Percentiles rank a stretch among this genome's conserved stretches.
Conservation (phyloP, 192 early-diverging fungal genomes). For the Umbelopsis vinacea region DNA sequence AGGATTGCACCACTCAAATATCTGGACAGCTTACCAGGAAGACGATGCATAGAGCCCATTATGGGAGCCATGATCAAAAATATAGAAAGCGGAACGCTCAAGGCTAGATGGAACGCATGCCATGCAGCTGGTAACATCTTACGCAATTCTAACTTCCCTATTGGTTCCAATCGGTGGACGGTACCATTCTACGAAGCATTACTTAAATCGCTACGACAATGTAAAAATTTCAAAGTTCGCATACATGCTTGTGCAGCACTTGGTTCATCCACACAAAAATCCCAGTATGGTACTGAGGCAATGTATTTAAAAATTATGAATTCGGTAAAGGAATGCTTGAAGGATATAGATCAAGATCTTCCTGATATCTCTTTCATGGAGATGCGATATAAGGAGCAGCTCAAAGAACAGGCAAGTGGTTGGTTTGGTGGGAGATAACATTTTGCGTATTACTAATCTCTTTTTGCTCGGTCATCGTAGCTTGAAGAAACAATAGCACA, state of each 20-base stretch:
- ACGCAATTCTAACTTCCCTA: conserved; percentile 53
- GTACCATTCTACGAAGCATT: conserved; percentile 57
- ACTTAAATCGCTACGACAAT: conserved; percentile 49
- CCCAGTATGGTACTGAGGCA: conserved; percentile 48
- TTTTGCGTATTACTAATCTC: background rate
- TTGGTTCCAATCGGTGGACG: conserved; percentile 60
- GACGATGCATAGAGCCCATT: conserved; percentile 50
- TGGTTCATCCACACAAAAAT: conserved; percentile 35
- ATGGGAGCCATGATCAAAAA: conserved; percentile 58
- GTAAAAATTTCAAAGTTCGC: conserved; percentile 81
- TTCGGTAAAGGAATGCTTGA: conserved; percentile 39
- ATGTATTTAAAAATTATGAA: conserved; percentile 39
- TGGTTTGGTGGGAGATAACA: background rate
- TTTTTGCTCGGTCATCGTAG: background rate
- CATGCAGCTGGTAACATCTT: conserved; percentile 71
- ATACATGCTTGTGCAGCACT: conserved; percentile 70
- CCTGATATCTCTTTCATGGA: conserved; percentile 30
- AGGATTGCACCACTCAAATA: conserved; percentile 54
- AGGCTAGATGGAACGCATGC: conserved; percentile 83
- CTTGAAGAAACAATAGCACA: conserved; percentile 2
- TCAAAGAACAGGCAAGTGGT: conserved; percentile 28
- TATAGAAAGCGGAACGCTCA: conserved; percentile 64
- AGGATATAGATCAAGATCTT: conserved; percentile 22
- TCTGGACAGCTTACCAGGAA: conserved; percentile 46
- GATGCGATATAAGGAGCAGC: conserved; percentile 30